Evolutionary conservation across 1,284 basidiomycete species (phyloP), one percentile per base, ranked within the genome.

Genomic region (Pyrrhoderma noxium): DNA sequence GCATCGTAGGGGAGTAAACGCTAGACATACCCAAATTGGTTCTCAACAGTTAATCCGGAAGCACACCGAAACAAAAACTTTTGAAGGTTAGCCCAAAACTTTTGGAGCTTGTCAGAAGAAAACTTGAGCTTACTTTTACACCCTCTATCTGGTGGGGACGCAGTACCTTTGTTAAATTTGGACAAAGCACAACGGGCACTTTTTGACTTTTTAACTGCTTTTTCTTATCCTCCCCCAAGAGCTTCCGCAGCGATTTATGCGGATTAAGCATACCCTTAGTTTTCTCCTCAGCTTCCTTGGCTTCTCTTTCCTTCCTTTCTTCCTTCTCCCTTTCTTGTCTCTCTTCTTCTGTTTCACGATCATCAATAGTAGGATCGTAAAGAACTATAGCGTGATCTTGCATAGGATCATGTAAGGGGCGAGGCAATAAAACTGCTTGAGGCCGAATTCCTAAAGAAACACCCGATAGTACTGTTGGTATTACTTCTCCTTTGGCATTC

Each of bases 101-200:
- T 53, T 47, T 49, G 21, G 48, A 47, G 39, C 38, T 46, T 21
- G n/a, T 35, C n/a, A 23, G 45, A 47, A 34, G 22, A 37, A 34
- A 11, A 62, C 75, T 55, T 57, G 21, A 18, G 21, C 38, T 40
- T 14, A 92, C 92, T 76, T 97, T 97, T 56, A 98, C 95, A 57
- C 95, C 95, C 65, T 99, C 94, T 16, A 99, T 82, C 67, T 99
- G 95, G 80, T 99, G 96, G 11, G 96, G 96, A 40, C 95, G 81
- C 37, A 99, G 74, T 2, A 94, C 88, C 64, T 93, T 95, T 44
- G 79, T 70, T 25, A 99, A 72, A 40, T 79, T 76, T 2, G 95
- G 95, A 66, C 98, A 93, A 45, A 99, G 93, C 11, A 99, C 95
- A 8, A 99, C 95, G 0, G 96, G 89, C 0, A 99, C 92, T 68